These are phyloP conservation scores for Cercospora canescens DNA, from an alignment of 2,329 filamentous ascomycete genomes.

Conservation along the genomic window DNA sequence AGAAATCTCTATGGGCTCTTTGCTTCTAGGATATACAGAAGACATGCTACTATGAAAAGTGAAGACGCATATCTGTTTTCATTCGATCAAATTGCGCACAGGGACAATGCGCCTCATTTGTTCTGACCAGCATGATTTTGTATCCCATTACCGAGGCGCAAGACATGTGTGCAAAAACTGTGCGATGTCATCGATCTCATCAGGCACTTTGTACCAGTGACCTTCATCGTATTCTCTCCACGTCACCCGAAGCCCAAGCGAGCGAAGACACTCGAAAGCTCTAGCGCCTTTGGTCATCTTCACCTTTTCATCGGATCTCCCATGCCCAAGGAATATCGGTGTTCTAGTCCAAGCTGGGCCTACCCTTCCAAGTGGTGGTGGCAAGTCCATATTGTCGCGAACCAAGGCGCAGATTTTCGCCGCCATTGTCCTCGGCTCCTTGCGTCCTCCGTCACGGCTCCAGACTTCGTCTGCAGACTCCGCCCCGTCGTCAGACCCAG, in stretches of 20 bases:
- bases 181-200: background rate
- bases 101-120: too few species aligned
- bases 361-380: too few species aligned
- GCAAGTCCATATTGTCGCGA: constrained; percentile 12
- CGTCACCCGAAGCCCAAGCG: background rate
- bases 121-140: too few species aligned
- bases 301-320: background rate
- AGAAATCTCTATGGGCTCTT: background rate
- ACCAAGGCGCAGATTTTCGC: constrained; percentile 3
- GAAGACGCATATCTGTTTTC: too few species aligned
- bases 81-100: too few species aligned
- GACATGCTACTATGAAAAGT: too few species aligned
- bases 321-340: background rate
- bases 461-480: background rate
- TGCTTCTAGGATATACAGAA: background rate
- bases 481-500: background rate
- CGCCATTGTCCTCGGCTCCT: background rate
- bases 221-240: background rate
- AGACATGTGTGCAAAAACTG: background rate
- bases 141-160: too few species aligned
- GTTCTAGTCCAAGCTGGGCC: background rate
- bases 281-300: background rate
- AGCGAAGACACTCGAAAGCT: background rate
- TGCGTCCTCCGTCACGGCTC: background rate
- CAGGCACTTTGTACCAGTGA: background rate